Evolutionary conservation across 1,284 basidiomycete genomes (phyloP), one percentile per base, ranked within the genome.

Genomic region (Megacollybia platyphylla): DNA sequence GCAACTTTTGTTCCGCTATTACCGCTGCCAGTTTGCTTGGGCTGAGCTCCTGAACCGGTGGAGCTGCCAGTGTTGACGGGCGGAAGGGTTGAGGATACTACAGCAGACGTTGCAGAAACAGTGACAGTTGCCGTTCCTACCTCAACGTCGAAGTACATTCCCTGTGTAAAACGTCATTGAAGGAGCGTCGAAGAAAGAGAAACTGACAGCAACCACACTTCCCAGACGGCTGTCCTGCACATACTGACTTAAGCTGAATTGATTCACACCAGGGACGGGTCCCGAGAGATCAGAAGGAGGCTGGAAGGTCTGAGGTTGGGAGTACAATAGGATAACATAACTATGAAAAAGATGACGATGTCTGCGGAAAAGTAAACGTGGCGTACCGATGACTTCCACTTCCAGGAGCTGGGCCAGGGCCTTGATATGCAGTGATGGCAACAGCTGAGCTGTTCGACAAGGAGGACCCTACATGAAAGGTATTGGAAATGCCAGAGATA

Each of bases 61-160:
- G 9, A 26, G 26, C 24, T 11, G 54, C 48, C 42, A 29, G 38
- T 42, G 20, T 60, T 50, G 39, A 56, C 52, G n/a, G 65, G 51
- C 6, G 54, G 43, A 28, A 86, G 65, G 2, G 81, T 84, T 29
- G 76, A 68, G 15, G 74, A 70, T 47, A 74, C 62, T 20, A 87
- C 82, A 9, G 79, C 56, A 24, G 73, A 73, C 29, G 84, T 87
- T 13, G 73, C 51, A 26, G 71, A 60, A 43, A 76, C 56, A 36
- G 71, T 63, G 38, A 56, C 62, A 28, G 75, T 79, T 10, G 71
- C 65, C 2, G 67, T 67, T 36, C 84, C 83, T 53, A 76, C 71
- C 57, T 85, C 74, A 49, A 88, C 86, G 17, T 71, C 76, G 56
- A 88, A 75, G 67, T 87, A 91, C 50, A 68, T 80, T 43, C 73